phyloP scores from a whole-genome alignment of 2,329 filamentous ascomycete species.

The Aspergillus sp. region DNA sequence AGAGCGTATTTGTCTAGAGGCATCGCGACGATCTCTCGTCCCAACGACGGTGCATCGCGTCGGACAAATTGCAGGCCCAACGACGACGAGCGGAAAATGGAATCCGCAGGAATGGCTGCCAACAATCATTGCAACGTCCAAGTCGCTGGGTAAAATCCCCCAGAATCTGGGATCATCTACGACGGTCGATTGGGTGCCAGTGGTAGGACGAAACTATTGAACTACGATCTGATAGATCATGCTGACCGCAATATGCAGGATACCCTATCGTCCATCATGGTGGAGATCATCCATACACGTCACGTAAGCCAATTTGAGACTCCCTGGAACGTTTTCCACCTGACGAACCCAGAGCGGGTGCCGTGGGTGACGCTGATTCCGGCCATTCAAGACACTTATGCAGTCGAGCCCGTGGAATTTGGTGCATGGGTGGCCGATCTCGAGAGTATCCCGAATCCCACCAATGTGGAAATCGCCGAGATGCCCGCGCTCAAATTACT shows the following conservation, averaged over 20 bases:
- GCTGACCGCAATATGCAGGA: conserved; percentile 16
- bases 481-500: conserved; percentile 50
- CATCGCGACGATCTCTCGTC: too few species aligned
- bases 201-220: conserved; percentile 4
- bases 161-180: too few species aligned
- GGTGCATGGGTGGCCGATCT: conserved; percentile 43
- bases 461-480: conserved; percentile 28
- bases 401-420: conserved; percentile 36
- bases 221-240: conserved; percentile 1
- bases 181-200: conserved; percentile 5
- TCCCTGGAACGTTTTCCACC: conserved; percentile 35
- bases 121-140: conserved; percentile 20
- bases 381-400: conserved; percentile 39
- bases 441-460: conserved; percentile 34
- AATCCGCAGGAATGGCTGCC: too few species aligned
- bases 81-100: too few species aligned
- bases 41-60: too few species aligned
- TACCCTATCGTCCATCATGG: conserved; percentile 38
- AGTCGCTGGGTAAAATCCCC: background rate
- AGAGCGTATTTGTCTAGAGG: too few species aligned
- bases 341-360: conserved; percentile 40
- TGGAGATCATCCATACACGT: conserved; percentile 40
- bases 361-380: conserved; percentile 39
- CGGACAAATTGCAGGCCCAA: too few species aligned
- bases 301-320: conserved; percentile 11